Evolutionary conservation across 1,284 basidiomycete species (phyloP).

Genomic region (Fomitopsis pinicola): DNA sequence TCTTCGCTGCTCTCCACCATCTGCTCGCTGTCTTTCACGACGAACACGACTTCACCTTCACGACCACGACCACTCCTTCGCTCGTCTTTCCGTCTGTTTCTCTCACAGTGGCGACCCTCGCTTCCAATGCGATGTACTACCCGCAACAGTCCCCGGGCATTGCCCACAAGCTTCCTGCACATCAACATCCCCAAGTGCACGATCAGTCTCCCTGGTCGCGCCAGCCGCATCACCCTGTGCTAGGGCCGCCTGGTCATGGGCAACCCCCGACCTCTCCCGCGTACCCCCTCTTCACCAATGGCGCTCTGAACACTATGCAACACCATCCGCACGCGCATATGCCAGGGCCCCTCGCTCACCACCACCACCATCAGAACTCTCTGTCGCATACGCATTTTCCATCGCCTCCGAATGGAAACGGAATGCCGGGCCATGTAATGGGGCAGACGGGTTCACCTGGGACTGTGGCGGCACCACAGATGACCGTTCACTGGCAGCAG

Average conservation of each 20-base stretch:
- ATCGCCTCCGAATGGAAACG: constrained; percentile 63
- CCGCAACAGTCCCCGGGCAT: constrained; percentile 76
- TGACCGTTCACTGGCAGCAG: constrained; percentile 75
- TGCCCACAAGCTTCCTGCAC: constrained; percentile 64
- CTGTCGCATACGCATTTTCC: constrained; percentile 59
- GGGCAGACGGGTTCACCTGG: constrained; percentile 60
- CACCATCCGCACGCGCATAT: constrained; percentile 52
- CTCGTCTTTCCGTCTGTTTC: constrained; percentile 12
- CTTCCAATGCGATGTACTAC: constrained; percentile 67
- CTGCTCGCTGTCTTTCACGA: constrained; percentile 25
- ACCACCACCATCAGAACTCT: constrained; percentile 74
- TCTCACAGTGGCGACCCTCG: constrained; percentile 20
- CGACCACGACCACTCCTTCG: constrained; percentile 11
- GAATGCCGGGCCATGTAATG: constrained; percentile 41
- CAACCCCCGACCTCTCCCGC: constrained; percentile 66
- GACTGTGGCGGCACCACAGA: constrained; percentile 51
- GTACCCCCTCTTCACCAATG: constrained; percentile 63
- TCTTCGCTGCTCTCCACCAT: constrained; percentile 20
- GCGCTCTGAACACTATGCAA: constrained; percentile 45
- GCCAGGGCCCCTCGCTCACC: constrained; percentile 41
- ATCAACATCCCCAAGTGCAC: constrained; percentile 36
- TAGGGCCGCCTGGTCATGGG: constrained; percentile 53
- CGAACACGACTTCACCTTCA: constrained; percentile 22
- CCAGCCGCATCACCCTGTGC: constrained; percentile 50
- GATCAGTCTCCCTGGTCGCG: constrained; percentile 69